Evolutionary conservation across 2,329 filamentous ascomycete species (phyloP), one percentile per base, ranked within the genome.

Genomic region (Neonectria coccinea): DNA sequence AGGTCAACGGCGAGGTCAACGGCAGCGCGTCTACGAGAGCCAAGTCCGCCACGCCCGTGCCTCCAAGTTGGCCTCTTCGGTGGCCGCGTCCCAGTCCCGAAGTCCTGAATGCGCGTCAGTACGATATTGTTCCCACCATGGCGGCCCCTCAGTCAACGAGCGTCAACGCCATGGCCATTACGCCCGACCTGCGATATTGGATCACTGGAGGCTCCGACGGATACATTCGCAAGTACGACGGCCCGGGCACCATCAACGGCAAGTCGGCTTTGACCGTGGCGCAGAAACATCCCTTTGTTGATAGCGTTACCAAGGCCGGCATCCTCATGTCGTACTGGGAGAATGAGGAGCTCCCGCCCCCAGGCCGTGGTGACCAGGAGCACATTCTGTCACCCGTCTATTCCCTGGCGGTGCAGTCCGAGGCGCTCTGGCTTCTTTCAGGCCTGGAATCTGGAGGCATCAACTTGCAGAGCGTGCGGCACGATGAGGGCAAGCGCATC

Each of bases 241-340:
- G 96, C 78, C 90, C 92, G 3, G 93, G 94, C 39, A 97, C 96
- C 5, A 94, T 97, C 70, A 99, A 99, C 76, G 94, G 94, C 68
- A 97, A 97, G 80, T 88, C 96, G 36, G 90, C 95, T 65, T 83
- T 99, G 73, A 99, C 96, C 0, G 96, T 99, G 6, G 96, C 96
- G 33, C 96, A 99, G 81, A 87, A 92, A 53, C 96, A 99, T 76
- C 96, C 96, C 0, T 99, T 98, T 74, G 96, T 99, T 44, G 96
- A 99, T 77, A 97, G 93, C 73, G 96, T 99, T 47, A 93, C 93
- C 60, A 99, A 99, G 79, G 94, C 95, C 2, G 96, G 94, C 1
- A 92, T 97, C 6, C 82, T 98, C 54, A 90, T 97, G 86, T 97
- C 92, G 56, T 99, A 99, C 78, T 99, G 96, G 96, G 96, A 97